Percentiles rank a stretch among this genome's conserved stretches.
Conservation (phyloP, 2,329 filamentous ascomycete species). For the Diaporthe longicolla region DNA sequence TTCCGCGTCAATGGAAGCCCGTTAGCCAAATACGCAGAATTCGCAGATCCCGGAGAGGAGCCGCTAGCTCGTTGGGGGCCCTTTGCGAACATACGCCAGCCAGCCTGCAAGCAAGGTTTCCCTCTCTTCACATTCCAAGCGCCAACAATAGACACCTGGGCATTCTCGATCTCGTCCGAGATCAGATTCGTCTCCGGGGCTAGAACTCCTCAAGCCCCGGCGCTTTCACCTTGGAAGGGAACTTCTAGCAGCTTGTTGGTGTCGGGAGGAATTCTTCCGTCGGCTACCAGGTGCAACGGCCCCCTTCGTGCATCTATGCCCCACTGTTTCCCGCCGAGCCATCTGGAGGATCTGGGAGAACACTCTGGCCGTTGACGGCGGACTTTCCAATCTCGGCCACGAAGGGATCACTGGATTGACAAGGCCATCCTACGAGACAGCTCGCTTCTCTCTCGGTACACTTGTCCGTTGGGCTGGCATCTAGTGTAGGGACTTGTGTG, state of each 20-base stretch:
- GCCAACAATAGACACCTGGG: background rate
- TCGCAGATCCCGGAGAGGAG: background rate
- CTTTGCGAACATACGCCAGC: background rate
- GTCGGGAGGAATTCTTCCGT: conserved; percentile 26
- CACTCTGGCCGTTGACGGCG: background rate
- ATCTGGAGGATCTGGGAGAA: conserved; percentile 9
- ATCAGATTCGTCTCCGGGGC: background rate
- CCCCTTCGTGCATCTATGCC: background rate
- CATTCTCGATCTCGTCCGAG: background rate
- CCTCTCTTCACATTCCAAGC: background rate
- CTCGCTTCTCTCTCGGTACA: background rate
- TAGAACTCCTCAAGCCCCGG: conserved; percentile 2
- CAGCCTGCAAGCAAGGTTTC: conserved; percentile 1
- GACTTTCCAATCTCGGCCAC: conserved; percentile 6
- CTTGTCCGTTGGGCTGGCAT: background rate
- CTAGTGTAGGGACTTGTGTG: background rate
- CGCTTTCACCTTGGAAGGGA: background rate
- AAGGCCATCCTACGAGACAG: background rate
- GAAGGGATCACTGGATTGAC: background rate
- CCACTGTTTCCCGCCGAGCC: conserved; percentile 9
- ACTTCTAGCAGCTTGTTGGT: background rate
- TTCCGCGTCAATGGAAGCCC: background rate
- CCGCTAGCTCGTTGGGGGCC: background rate
- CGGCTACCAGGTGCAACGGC: conserved; percentile 19
- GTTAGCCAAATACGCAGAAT: background rate